Evolutionary conservation across 1,284 basidiomycete species (phyloP).

Genomic region (Ceratorhiza oryzae-sativae): DNA sequence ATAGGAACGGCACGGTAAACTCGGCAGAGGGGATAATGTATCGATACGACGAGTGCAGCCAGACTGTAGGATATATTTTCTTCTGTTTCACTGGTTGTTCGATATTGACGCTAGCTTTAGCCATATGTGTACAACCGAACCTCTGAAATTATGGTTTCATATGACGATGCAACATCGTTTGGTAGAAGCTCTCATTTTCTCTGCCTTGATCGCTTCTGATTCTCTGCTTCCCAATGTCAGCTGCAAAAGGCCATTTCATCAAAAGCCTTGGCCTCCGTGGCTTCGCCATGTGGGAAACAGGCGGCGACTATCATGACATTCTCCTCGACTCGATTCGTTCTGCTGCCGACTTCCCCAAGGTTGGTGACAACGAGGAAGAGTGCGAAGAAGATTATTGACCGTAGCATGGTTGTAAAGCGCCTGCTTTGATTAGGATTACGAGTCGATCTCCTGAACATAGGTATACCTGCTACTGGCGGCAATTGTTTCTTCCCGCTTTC

Average conservation of each 20-base stretch:
- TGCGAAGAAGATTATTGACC: no score
- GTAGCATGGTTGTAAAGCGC: not conserved
- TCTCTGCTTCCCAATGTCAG: constrained; percentile 12
- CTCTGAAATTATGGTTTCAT: constrained; percentile 64
- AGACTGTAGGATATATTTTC: constrained; percentile 61
- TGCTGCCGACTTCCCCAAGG: constrained; percentile 46
- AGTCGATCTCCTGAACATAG: not conserved
- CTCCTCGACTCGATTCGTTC: constrained; percentile 62
- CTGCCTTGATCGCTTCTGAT: not conserved
- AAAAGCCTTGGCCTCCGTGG: constrained; percentile 61
- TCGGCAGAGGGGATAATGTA: constrained; percentile 59
- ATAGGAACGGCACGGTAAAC: constrained; percentile 56
- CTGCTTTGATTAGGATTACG: not conserved
- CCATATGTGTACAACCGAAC: constrained; percentile 67
- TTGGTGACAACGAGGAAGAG: constrained; percentile 15
- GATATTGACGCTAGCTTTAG: constrained; percentile 49
- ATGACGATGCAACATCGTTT: constrained; percentile 66
- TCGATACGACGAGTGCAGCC: constrained; percentile 66
- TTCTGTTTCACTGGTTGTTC: not conserved
- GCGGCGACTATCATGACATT: constrained; percentile 64
- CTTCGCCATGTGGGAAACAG: constrained; percentile 70
- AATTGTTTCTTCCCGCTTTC: not conserved
- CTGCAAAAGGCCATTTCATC: constrained; percentile 67
- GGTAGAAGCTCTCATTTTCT: constrained; percentile 22
- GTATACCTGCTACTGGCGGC: not conserved